phyloP scores from a whole-genome alignment of 2,329 filamentous ascomycete species.

The Triangularia verruculosa region DNA sequence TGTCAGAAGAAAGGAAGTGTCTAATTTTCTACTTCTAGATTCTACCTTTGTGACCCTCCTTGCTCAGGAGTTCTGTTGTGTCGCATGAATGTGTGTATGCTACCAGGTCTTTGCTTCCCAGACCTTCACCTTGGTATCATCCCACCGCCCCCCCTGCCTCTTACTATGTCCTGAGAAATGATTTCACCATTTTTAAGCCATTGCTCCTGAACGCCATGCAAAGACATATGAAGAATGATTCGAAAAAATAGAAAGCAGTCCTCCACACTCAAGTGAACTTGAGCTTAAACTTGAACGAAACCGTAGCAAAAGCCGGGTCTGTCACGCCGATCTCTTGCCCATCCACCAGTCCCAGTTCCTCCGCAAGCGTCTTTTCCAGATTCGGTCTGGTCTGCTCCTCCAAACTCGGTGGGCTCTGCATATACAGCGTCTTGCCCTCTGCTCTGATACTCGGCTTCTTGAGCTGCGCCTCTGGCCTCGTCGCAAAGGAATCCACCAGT shows the following conservation, averaged over 20 bases:
- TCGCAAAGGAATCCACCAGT: slow-evolving; percentile 78
- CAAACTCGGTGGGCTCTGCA: slow-evolving; percentile 76
- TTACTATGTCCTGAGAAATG: neutral
- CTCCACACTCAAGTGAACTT: slow-evolving; percentile 39
- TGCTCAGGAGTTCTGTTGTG: neutral
- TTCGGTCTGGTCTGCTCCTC: slow-evolving; percentile 84
- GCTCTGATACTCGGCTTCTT: slow-evolving; percentile 85
- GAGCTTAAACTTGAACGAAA: slow-evolving; percentile 59
- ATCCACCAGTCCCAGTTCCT: slow-evolving; percentile 63
- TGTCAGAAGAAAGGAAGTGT: neutral
- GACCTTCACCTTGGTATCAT: neutral
- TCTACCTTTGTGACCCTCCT: neutral
- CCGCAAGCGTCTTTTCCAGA: slow-evolving; percentile 70
- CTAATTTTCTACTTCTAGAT: slow-evolving; percentile 5
- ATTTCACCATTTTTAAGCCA: neutral
- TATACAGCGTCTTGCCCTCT: slow-evolving; percentile 83
- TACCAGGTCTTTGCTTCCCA: neutral
- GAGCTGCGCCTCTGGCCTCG: slow-evolving; percentile 83
- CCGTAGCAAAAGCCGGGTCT: slow-evolving; percentile 81
- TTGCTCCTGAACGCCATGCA: slow-evolving; percentile 14
- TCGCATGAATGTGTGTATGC: neutral
- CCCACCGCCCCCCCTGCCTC: neutral
- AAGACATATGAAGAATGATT: neutral
- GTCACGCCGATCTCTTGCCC: slow-evolving; percentile 90
- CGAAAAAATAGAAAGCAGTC: neutral